Evolutionary conservation across 2,329 filamentous ascomycete species (phyloP), one percentile per base, ranked within the genome.

Genomic region (Phyllachora maydis): DNA sequence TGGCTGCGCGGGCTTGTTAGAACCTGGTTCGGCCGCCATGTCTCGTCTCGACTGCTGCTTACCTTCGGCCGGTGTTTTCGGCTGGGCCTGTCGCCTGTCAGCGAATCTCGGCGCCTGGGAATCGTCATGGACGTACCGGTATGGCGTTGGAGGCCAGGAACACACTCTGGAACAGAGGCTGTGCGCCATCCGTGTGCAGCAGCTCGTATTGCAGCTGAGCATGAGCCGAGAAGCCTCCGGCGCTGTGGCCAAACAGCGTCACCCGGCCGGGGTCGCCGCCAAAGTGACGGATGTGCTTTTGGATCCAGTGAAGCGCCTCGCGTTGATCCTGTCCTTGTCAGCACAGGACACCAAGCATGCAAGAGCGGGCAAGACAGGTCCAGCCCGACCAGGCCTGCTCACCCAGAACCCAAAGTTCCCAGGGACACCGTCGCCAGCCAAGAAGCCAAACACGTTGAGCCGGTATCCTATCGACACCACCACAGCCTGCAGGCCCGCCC

Each of bases 391-490:
- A 7, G 7, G 10, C 6, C 7, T 7, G 8, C 20, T 8, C 11
- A 22, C 20, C 20, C 20, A 22, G 20, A 22, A 22, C 6, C 20
- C 20, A 14, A 22, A 22, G 20, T 22, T 22, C 11, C 20, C 20
- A 5, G 14, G 11, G 5, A 22, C 12, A 8, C 20, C 20, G 6
- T 22, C 11, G 11, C 20, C 20, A 5, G 20, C 20, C 6, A 22
- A 14, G 12, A 22, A 22, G 20, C 20, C 20, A 22, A 22, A 22
- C 4, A 22, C 20, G 11, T 22, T 22, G 4, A 22, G 20, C 8
- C 20, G 20, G 20, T 22, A 22, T 8, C 20, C 20, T 6, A 22
- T 22, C 6, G 20, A 22, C 12, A 22, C 20, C 20, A 22, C 20
- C 6, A 22, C n/a, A 4, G 20, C 20, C 20, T 22, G 20, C 4